Evolutionary conservation across 768 basidiomycete genomes (phyloP).

Genomic region (Phylloporus rhodoxanthus): DNA sequence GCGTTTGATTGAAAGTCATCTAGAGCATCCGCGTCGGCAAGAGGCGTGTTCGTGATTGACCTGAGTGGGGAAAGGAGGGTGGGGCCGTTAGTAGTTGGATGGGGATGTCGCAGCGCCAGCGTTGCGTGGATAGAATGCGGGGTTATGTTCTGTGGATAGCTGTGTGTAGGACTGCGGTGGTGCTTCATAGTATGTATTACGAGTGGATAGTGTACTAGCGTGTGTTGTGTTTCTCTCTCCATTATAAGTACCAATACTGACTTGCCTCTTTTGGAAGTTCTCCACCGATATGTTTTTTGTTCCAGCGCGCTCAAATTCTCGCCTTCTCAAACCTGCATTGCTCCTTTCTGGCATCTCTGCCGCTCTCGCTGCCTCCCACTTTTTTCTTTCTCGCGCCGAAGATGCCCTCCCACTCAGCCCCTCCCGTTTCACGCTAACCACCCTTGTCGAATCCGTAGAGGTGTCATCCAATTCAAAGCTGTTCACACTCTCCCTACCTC

Average conservation of each 20-base stretch:
- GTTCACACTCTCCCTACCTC: conserved; percentile 54
- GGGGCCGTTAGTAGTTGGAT: conserved; percentile 11
- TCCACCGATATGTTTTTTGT: conserved; percentile 12
- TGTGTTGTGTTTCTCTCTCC: not conserved
- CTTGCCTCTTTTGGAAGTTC: conserved; percentile 15
- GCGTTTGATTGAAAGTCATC: conserved; percentile 31
- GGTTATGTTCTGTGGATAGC: conserved; percentile 9
- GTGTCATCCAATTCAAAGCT: conserved; percentile 59
- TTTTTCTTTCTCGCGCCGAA: conserved; percentile 44
- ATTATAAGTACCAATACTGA: conserved; percentile 12
- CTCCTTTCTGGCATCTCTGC: conserved; percentile 35
- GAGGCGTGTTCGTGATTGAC: conserved; percentile 7
- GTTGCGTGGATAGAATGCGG: conserved; percentile 14
- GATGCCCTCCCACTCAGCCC: conserved; percentile 45
- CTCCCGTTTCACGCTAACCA: conserved; percentile 51
- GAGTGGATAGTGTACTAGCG: not conserved
- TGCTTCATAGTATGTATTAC: conserved; percentile 22
- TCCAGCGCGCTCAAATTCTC: not conserved
- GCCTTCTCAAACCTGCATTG: conserved; percentile 16
- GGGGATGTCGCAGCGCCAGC: conserved; percentile 29
- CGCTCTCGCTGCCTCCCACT: conserved; percentile 44
- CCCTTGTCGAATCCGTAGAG: conserved; percentile 46
- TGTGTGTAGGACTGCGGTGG: conserved; percentile 19
- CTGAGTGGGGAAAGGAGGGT: conserved; percentile 28
- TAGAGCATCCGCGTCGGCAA: not conserved